Conservation (phyloP, 2,329 filamentous ascomycete species). For the Penicillium hordei region DNA sequence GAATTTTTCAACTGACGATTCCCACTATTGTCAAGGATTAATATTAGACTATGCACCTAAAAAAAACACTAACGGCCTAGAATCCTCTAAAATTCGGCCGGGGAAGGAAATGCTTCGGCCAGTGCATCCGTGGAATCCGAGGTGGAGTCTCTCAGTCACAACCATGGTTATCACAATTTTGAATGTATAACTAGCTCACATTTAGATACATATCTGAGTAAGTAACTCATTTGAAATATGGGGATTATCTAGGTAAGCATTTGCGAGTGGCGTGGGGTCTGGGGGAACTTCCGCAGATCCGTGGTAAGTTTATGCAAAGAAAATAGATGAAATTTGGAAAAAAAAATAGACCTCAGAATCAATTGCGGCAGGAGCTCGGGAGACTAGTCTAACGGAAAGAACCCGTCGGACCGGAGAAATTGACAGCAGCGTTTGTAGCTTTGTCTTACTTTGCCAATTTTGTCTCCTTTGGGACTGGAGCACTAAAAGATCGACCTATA, state of each 20-base stretch:
- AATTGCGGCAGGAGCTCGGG: neutral
- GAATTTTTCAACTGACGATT: neutral
- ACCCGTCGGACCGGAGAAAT: neutral
- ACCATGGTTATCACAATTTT: neutral
- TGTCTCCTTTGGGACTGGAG: no score
- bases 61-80: constrained; percentile 1
- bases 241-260: neutral
- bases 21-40: neutral
- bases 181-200: neutral
- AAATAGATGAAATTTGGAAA: neutral
- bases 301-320: neutral
- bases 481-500: no score
- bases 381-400: neutral
- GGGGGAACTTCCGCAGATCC: neutral
- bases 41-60: neutral
- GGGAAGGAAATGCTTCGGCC: constrained; percentile 24
- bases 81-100: constrained; percentile 19
- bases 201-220: neutral
- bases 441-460: neutral
- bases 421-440: constrained; percentile 6
- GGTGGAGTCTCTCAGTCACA: constrained; percentile 13
- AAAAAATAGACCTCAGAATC: neutral
- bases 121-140: constrained; percentile 14
- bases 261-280: neutral
- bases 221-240: neutral